These are phyloP conservation scores for Didymellaceae sp. DNA, from an alignment of 2,329 filamentous ascomycete genomes.

Conservation along the genomic window DNA sequence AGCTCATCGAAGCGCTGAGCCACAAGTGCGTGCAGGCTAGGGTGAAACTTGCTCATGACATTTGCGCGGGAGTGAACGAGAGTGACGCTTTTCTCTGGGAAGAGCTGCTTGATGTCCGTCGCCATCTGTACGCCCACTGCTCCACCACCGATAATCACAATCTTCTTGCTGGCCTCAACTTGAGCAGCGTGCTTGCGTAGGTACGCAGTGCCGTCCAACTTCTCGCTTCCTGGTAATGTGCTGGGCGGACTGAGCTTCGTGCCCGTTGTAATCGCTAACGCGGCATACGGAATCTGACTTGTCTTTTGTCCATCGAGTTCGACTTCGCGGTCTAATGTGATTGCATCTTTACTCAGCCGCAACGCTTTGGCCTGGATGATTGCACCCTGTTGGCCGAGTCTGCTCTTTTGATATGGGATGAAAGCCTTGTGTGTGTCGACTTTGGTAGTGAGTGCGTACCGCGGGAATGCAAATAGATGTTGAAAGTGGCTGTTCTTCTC, in stretches of 20 bases:
- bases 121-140: slow-evolving; percentile 69
- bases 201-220: slow-evolving; percentile 31
- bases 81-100: slow-evolving; percentile 63
- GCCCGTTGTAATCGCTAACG: slow-evolving; percentile 65
- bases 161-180: slow-evolving; percentile 55
- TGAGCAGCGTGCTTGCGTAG: slow-evolving; percentile 57
- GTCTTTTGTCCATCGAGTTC: slow-evolving; percentile 50
- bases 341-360: slow-evolving; percentile 46
- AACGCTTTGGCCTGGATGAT: slow-evolving; percentile 52
- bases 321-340: slow-evolving; percentile 48
- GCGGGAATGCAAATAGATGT: slow-evolving; percentile 66
- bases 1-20: slow-evolving; percentile 56
- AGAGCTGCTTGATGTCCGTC: slow-evolving; percentile 63
- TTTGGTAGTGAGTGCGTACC: slow-evolving; percentile 61
- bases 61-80: slow-evolving; percentile 64
- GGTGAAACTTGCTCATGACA: slow-evolving; percentile 59
- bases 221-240: slow-evolving; percentile 11
- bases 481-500: slow-evolving; percentile 68
- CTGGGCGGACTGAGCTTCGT: slow-evolving; percentile 42
- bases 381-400: slow-evolving; percentile 6
- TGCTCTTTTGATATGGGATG: slow-evolving; percentile 61
- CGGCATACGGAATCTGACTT: slow-evolving; percentile 54
- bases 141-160: slow-evolving; percentile 60
- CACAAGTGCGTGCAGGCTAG: slow-evolving; percentile 50
- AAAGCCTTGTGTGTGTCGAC: slow-evolving; percentile 66